Base-by-base conservation (phyloP, 148 eudicot genomes). In the Rhododendron ferrugineum region DNA sequence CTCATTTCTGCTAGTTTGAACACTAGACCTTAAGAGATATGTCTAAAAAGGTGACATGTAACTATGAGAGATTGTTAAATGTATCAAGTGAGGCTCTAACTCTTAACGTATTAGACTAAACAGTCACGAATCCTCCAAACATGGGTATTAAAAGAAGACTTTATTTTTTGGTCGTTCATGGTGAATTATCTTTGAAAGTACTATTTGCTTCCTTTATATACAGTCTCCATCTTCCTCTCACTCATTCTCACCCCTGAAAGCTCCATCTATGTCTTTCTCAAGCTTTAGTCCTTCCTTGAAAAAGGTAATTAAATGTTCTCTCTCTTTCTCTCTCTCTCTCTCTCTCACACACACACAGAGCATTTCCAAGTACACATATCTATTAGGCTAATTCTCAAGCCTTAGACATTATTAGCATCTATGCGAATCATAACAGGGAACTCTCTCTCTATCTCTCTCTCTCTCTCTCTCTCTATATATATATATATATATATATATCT, bases 241-340 rank as follows among this genome's bases (percentile, higher is more conserved):
- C 82, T 85, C 77, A 37, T 82, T 60, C 40, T 46, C 74, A 8
- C 28, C 0, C 28, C 32, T 47, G 49, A 40, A 85, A 79, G 47
- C 77, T 15, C 68, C 88, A 78, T 83, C 80, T 54, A 37, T 49
- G 80, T 87, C 83, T 78, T 75, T 81, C 85, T 85, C 85, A 76
- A 78, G 68, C 83, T 82, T 30, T 30, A 82, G 15, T 66, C 50
- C 36, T 86, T 52, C n/a, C 80, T 81, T 72, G 58, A 73, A 34
- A 47, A 22, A 74, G 44, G 72, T 86, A n/a, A 80, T 46, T 23
- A 4, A 0, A 28, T 70, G 44, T 11, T 3, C 83, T 1, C 30
- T 6, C 34, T 85, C 30, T 47, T 82, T 44, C 36, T 79, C 37
- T 78, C 83, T 66, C 79, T 46, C 76, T 7, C 56, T 16, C 66